A percentile compares a stretch with the other conserved stretches of the same genome.
These are phyloP conservation scores for Penicillium ochrochloron DNA, from an alignment of 495 filamentous ascomycete genomes.

Conservation along the genomic window DNA sequence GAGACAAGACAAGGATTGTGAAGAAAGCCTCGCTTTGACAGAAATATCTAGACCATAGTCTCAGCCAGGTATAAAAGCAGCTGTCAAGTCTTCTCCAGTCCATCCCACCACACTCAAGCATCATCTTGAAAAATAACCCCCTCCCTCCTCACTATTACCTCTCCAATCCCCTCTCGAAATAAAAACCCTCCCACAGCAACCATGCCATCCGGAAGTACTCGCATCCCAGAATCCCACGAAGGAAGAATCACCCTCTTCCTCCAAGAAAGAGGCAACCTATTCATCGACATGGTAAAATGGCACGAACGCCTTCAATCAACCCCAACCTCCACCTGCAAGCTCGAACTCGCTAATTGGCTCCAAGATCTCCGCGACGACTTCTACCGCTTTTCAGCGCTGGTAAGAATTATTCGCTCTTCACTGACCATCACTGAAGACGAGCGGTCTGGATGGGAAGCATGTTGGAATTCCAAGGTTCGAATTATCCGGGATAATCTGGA, in stretches of 20 bases:
- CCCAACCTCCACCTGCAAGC: not conserved
- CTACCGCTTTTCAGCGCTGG: not conserved
- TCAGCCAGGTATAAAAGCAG: too few relatives aligned
- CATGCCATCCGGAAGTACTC: not conserved
- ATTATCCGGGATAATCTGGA: not conserved
- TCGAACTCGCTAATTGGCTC: not conserved
- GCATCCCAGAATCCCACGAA: not conserved
- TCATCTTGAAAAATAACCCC: too few relatives aligned
- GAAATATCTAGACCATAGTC: too few relatives aligned
- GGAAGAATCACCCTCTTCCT: not conserved
- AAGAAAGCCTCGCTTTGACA: too few relatives aligned
- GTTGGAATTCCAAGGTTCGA: not conserved
- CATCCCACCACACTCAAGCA: too few relatives aligned
- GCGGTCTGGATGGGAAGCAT: not conserved
- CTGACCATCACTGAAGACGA: not conserved
- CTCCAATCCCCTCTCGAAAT: too few relatives aligned
- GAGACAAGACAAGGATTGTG: too few relatives aligned
- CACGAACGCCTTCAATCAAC: not conserved
- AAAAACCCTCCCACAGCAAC: too few relatives aligned
- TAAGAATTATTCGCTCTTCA: not conserved
- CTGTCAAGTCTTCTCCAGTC: too few relatives aligned
- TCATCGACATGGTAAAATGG: not conserved
- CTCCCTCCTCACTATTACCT: too few relatives aligned
- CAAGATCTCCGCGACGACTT: not conserved
- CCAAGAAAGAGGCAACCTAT: not conserved